A percentile compares a stretch with the other conserved stretches of the same genome.
phyloP scores from a whole-genome alignment of 202 grass and related monocot species.

The Setaria viridis region DNA sequence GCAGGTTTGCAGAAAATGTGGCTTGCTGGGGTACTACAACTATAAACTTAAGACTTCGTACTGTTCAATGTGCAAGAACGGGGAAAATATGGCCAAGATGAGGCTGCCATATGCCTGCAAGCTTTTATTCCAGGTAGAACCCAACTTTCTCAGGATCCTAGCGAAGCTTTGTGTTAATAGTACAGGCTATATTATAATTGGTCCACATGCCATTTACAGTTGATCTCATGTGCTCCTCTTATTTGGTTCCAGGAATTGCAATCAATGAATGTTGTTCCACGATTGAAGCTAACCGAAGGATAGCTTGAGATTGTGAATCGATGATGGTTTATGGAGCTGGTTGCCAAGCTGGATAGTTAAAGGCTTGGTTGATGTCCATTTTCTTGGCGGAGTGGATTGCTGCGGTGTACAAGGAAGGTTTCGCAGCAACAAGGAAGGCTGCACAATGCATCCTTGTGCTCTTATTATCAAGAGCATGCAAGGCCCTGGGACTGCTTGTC shows the following conservation, averaged over 20 bases:
- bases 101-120: constrained; percentile 99
- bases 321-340: background rate
- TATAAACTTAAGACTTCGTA: constrained; percentile 81
- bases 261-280: constrained; percentile 33
- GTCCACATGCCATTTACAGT: no score
- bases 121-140: constrained; percentile 91
- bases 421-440: background rate
- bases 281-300: constrained; percentile 9
- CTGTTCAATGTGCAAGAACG: constrained; percentile 97
- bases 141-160: background rate
- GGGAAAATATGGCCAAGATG: constrained; percentile 95
- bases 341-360: background rate
- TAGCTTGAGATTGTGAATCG: background rate
- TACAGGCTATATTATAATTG: background rate
- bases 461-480: background rate
- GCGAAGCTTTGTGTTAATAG: background rate
- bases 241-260: constrained; percentile 23
- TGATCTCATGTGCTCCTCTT: background rate
- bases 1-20: constrained; percentile 95
- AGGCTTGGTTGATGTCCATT: background rate
- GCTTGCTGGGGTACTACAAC: constrained; percentile 90
- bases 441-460: background rate
- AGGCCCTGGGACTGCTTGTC: background rate
- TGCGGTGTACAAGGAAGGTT: background rate
- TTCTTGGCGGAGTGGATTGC: background rate